These are phyloP conservation scores for Symbiodinium natans DNA, from an alignment of 73 alveolate genomes.

Conservation along the genomic window DNA sequence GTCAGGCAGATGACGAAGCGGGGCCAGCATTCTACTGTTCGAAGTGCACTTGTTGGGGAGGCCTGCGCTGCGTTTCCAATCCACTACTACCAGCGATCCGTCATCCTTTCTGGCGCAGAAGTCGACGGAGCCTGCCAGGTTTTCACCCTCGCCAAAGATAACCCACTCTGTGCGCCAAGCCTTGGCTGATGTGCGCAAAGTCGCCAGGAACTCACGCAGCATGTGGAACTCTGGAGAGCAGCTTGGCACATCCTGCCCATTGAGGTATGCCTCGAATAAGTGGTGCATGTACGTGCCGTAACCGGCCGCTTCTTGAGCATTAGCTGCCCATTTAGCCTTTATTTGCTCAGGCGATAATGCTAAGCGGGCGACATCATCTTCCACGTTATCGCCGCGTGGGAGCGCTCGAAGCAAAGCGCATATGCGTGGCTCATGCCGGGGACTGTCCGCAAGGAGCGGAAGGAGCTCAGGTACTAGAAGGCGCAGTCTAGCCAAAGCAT, in stretches of 20 bases:
- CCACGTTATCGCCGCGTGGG: neutral
- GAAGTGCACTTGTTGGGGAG: neutral
- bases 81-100: neutral
- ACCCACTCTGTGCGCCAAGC: constrained; percentile 48
- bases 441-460: neutral
- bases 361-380: neutral
- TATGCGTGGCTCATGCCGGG: constrained; percentile 27
- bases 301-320: neutral
- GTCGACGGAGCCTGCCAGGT: constrained; percentile 29
- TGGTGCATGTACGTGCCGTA: constrained; percentile 39
- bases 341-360: neutral
- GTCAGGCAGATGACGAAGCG: constrained; percentile 6
- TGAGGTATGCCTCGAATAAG: constrained; percentile 10
- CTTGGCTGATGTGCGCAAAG: neutral
- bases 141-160: constrained; percentile 11
- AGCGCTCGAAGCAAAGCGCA: neutral
- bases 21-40: neutral
- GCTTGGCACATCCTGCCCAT: constrained; percentile 1
- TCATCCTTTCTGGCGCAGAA: neutral
- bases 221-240: constrained; percentile 6
- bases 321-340: constrained; percentile 14
- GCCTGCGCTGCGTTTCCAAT: constrained; percentile 6
- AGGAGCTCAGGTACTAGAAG: neutral
- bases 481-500: neutral
- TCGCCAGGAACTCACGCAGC: neutral